Evolutionary conservation across 345 rosid species (phyloP).

Genomic region (Linum lewisii): DNA sequence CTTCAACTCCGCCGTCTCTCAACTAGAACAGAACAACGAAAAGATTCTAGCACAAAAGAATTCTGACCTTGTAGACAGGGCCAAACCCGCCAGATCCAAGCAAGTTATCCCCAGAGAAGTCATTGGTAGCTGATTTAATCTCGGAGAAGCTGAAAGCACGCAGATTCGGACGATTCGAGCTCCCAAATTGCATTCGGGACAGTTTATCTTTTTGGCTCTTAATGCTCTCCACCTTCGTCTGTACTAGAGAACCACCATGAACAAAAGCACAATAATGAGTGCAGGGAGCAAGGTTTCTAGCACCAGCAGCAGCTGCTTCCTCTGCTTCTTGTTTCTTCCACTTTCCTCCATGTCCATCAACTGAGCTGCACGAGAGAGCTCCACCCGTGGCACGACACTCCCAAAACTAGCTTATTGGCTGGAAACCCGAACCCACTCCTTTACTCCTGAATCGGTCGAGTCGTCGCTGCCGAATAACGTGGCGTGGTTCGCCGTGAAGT

Average conservation of each 20-base stretch:
- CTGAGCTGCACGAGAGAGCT: slow-evolving; percentile 9
- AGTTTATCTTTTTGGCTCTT: slow-evolving; percentile 18
- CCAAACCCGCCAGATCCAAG: slow-evolving; percentile 42
- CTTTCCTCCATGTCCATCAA: slow-evolving; percentile 5
- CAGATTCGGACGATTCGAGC: slow-evolving; percentile 12
- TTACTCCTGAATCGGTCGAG: slow-evolving; percentile 21
- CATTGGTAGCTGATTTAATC: slow-evolving; percentile 28
- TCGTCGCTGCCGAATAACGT: slow-evolving; percentile 14
- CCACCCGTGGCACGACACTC: slow-evolving; percentile 25
- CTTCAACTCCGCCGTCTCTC: too few species aligned
- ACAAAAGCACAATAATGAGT: slow-evolving; percentile 12
- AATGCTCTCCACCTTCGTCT: slow-evolving; percentile 9
- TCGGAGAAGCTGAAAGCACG: slow-evolving; percentile 18
- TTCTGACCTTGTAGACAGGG: too few species aligned
- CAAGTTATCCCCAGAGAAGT: slow-evolving; percentile 26
- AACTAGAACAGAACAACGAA: too few species aligned
- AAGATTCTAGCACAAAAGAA: slow-evolving; percentile 29
- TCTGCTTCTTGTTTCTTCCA: slow-evolving; percentile 9
- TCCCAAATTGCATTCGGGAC: neutral
- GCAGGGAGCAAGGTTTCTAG: slow-evolving; percentile 17
- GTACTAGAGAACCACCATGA: slow-evolving; percentile 6
- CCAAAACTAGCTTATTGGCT: slow-evolving; percentile 17
- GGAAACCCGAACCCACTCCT: slow-evolving; percentile 19
- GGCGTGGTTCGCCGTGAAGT: slow-evolving; percentile 22
- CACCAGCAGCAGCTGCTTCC: slow-evolving; percentile 14